phyloP scores from a whole-genome alignment of 2,329 filamentous ascomycete species.

The Sporothrix curviconia region DNA sequence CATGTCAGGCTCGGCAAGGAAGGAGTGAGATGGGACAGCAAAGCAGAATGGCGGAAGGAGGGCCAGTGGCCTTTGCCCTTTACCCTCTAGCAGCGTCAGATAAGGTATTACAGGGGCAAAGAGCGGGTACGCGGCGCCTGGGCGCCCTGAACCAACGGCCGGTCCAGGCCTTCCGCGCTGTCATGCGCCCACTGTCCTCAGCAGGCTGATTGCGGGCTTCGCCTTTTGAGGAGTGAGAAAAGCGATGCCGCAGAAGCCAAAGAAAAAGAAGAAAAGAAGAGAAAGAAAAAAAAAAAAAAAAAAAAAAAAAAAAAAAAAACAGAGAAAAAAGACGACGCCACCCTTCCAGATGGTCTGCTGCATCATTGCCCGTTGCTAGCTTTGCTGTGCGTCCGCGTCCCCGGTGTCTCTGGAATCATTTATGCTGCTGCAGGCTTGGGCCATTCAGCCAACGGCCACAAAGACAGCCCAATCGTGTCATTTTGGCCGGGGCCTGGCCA shows the following conservation, averaged over 20 bases:
- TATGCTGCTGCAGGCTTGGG: background rate
- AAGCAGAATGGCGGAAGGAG: background rate
- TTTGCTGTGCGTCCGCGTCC: too few species aligned
- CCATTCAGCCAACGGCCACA: background rate
- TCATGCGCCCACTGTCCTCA: background rate
- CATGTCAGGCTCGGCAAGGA: background rate
- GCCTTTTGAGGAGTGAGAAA: too few species aligned
- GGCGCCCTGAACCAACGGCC: too few species aligned
- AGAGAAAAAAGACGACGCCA: background rate
- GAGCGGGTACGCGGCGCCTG: background rate
- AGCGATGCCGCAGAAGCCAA: too few species aligned
- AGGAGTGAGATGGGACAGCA: background rate
- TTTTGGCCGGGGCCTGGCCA: too few species aligned
- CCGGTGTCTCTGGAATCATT: conserved; percentile 1
- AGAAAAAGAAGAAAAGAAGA: too few species aligned
- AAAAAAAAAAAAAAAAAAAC: too few species aligned
- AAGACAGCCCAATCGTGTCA: background rate
- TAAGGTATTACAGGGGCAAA: background rate
- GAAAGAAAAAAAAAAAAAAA: too few species aligned
- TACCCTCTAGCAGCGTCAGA: background rate
- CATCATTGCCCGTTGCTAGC: too few species aligned
- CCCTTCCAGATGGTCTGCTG: background rate
- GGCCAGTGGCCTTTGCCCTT: background rate
- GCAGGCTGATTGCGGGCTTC: background rate
- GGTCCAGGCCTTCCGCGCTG: background rate